Evolutionary conservation across 2,329 filamentous ascomycete species (phyloP).

Genomic region (Aspergillus aculeatinus): DNA sequence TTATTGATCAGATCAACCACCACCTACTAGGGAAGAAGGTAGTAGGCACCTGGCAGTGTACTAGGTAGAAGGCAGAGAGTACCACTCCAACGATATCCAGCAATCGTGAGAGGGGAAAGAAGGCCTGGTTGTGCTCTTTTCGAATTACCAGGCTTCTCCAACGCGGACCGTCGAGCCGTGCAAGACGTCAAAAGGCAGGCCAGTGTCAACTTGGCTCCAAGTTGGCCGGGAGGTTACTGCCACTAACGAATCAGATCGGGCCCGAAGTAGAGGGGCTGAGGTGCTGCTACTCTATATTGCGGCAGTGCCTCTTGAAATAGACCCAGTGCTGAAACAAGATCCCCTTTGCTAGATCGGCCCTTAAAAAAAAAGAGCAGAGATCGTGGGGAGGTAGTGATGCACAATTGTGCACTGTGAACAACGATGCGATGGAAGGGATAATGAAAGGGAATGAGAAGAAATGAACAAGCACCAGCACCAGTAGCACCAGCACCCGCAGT

Average conservation of each 20-base stretch:
- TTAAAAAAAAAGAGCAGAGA: not conserved
- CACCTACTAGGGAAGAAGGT: conserved; percentile 3
- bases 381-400: not conserved
- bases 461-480: too few relatives aligned
- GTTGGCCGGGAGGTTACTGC: conserved; percentile 19
- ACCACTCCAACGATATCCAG: not conserved
- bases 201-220: conserved; percentile 22
- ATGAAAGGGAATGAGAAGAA: not conserved
- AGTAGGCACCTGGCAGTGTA: not conserved
- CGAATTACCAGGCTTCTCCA: conserved; percentile 7
- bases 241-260: conserved; percentile 26
- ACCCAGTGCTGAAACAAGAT: conserved; percentile 4
- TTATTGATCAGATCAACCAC: not conserved
- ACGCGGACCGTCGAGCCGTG: conserved; percentile 7
- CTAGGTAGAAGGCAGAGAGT: not conserved
- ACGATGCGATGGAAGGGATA: conserved; percentile 2
- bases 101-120: not conserved
- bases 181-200: conserved; percentile 15
- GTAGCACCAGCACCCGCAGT: not conserved
- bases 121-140: too few relatives aligned
- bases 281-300: conserved; percentile 12
- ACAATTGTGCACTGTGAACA: not conserved
- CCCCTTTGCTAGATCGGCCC: not conserved
- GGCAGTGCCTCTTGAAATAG: conserved; percentile 25
- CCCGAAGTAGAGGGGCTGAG: conserved; percentile 21